phyloP scores from a whole-genome alignment of 1,284 basidiomycete genomes.

The Peniophora sp. region DNA sequence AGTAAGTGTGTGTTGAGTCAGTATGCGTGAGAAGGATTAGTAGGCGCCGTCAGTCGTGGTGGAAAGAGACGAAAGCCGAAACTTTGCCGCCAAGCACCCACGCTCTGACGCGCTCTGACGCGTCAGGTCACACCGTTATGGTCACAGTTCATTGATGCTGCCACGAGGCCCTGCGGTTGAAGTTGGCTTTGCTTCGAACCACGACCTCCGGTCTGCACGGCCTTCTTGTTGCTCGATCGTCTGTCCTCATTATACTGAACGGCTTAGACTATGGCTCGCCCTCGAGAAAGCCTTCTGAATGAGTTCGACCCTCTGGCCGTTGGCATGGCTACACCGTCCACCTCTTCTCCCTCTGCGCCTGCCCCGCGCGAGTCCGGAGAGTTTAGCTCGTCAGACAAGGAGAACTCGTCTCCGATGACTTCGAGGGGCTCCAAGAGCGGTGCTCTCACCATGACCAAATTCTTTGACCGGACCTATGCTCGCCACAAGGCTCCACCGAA shows the following conservation, averaged over 20 bases:
- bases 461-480: conserved; percentile 39
- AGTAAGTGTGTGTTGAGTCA: too few species aligned
- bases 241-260: neutral
- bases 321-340: conserved; percentile 12
- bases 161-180: too few species aligned
- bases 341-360: conserved; percentile 16
- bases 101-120: too few species aligned
- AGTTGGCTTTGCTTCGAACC: too few species aligned
- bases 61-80: too few species aligned
- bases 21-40: too few species aligned
- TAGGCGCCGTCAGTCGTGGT: too few species aligned
- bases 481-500: conserved; percentile 17
- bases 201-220: too few species aligned
- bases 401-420: conserved; percentile 32
- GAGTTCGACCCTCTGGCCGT: conserved; percentile 54
- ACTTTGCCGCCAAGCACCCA: too few species aligned
- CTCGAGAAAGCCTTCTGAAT: conserved; percentile 39
- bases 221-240: too few species aligned
- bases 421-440: conserved; percentile 8
- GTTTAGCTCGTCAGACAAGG: conserved; percentile 39
- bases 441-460: conserved; percentile 34
- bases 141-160: too few species aligned
- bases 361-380: conserved; percentile 14
- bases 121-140: too few species aligned
- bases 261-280: conserved; percentile 21